Base-by-base conservation (phyloP, 2,329 filamentous ascomycete genomes). In the Mycosphaerella arachidis region DNA sequence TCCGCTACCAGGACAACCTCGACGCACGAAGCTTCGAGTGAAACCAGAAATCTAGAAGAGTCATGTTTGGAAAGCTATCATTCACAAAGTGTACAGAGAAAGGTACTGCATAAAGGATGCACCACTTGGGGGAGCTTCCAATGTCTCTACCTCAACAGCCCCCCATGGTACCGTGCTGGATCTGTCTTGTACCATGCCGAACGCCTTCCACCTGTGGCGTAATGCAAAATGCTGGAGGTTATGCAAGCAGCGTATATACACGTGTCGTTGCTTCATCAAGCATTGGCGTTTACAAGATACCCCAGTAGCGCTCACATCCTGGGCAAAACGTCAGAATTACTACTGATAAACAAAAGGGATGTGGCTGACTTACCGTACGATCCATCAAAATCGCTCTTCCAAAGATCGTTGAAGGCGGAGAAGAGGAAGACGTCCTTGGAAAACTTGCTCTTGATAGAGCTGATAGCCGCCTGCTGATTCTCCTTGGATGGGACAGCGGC, bases 261-360 rank as follows among this genome's bases (percentile, higher is more conserved):
- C 37, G 37, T 13, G 37, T 43, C 37, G 37, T 43, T 43, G 37
- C 43, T 48, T 30, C 45, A 53, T 37, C 31, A 43, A 35, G 35
- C 29, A 35, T 53, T 18, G 31, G 33, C 52, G 55, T 20, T 40
- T 48, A 12, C 16, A 57, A 20, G 50, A 33, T 67, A 52, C 71
- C 91, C 89, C 90, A 94, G 75, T 81, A 91, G 72, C 86, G 83
- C 77, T 96, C 91, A 2, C 89, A 84, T 60, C 84, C n/a, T 43
- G 7, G 13, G 6, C 1, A n/a, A 6, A 9, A n/a, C 40, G 40
- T n/a, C 18, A 3, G 6, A 43, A 35, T 8, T 35, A 35, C 40
- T 43, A 7, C 13, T n/a, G 4, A 43, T 7, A 43, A 8, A n/a
- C 40, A 12, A 4, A 37, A 10, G 82, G 73, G 87, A 90, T 1